phyloP scores from a whole-genome alignment of 176 grass and related monocot species.

The Panicum miliaceum region DNA sequence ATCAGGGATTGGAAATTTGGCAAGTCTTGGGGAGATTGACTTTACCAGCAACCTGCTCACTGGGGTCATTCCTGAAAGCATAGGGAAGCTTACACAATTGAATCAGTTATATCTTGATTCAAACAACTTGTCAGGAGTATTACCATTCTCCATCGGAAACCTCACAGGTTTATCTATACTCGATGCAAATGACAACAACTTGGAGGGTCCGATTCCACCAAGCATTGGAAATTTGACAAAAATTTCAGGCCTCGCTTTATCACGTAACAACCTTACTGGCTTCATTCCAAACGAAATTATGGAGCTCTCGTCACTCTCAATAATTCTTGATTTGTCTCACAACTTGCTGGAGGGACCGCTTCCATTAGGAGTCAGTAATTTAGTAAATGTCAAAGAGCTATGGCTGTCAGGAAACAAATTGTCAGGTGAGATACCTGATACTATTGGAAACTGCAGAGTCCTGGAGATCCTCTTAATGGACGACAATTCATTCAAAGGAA shows the following conservation, averaged over 20 bases:
- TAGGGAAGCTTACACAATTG: slow-evolving; percentile 31
- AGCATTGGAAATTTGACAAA: slow-evolving; percentile 5
- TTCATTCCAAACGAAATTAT: not conserved
- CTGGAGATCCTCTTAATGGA: slow-evolving; percentile 38
- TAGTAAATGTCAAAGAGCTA: slow-evolving; percentile 4
- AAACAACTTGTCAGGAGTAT: not conserved
- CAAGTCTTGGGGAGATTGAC: not conserved
- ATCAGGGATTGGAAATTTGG: not conserved
- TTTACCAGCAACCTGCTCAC: not conserved
- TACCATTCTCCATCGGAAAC: slow-evolving; percentile 21
- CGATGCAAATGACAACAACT: not conserved
- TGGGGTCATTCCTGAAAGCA: slow-evolving; percentile 23
- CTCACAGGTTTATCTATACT: not conserved
- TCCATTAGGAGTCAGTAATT: slow-evolving; percentile 3
- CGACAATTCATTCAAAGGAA: slow-evolving; percentile 39
- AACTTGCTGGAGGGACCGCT: slow-evolving; percentile 17
- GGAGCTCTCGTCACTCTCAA: not conserved
- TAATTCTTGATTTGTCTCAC: not conserved
- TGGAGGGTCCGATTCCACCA: slow-evolving; percentile 16
- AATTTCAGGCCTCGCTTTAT: not conserved
- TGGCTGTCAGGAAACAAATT: slow-evolving; percentile 12
- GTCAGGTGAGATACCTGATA: slow-evolving; percentile 32
- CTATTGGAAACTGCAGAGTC: slow-evolving; percentile 30
- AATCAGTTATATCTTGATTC: not conserved
- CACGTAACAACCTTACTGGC: not conserved